Evolutionary conservation across 495 filamentous ascomycete species (phyloP).

Genomic region (Platismatia glauca): DNA sequence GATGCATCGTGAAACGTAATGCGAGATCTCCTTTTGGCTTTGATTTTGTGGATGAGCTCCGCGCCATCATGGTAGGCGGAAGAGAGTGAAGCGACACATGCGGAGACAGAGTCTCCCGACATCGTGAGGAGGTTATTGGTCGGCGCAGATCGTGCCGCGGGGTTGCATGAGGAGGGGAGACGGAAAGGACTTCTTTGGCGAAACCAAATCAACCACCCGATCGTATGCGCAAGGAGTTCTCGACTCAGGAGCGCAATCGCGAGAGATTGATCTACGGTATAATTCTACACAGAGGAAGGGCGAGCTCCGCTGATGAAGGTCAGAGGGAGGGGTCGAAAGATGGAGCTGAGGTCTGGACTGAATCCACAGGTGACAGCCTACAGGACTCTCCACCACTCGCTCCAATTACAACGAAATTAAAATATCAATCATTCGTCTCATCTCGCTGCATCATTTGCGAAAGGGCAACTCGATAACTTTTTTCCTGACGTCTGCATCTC

Average conservation of each 20-base stretch:
- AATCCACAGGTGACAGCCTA: not conserved
- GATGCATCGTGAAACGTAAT: not conserved
- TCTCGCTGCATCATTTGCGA: too few species aligned
- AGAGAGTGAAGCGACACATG: conserved; percentile 36
- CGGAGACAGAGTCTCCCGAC: conserved; percentile 30
- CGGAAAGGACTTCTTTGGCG: too few species aligned
- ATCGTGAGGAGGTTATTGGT: conserved; percentile 18
- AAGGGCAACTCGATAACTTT: not conserved
- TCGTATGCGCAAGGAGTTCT: too few species aligned
- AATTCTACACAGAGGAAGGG: too few species aligned
- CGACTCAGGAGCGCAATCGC: too few species aligned
- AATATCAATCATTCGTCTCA: too few species aligned
- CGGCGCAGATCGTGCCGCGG: conserved; percentile 1
- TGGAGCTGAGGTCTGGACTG: not conserved
- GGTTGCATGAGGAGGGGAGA: too few species aligned
- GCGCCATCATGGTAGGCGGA: conserved; percentile 38
- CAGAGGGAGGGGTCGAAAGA: too few species aligned
- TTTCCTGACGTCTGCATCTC: not conserved
- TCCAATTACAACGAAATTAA: too few species aligned
- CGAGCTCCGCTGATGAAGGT: not conserved
- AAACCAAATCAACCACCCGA: not conserved
- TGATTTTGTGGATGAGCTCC: conserved; percentile 31
- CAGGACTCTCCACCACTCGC: too few species aligned
- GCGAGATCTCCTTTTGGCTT: conserved; percentile 27
- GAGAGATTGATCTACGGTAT: too few species aligned